Conservation (phyloP, 1,284 basidiomycete species). For the Mycena citricolor region DNA sequence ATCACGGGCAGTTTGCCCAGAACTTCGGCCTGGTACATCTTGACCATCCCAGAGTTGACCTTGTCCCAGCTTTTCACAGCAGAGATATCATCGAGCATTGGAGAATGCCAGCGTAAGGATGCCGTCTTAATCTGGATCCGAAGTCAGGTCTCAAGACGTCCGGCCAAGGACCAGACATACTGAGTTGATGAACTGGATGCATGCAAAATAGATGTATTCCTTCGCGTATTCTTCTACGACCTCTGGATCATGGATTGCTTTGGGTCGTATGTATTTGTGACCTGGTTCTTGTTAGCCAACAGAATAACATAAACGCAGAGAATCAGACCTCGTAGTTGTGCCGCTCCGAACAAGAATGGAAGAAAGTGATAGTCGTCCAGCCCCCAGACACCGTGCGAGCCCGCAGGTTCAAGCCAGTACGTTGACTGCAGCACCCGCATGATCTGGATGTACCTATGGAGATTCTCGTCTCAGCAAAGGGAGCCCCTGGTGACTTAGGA, state of each 20-base stretch:
- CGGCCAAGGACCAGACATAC: slow-evolving; percentile 43
- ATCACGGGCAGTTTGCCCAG: slow-evolving; percentile 94
- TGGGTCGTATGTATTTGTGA: slow-evolving; percentile 89
- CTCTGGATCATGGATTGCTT: slow-evolving; percentile 89
- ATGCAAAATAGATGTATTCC: slow-evolving; percentile 97
- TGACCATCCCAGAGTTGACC: slow-evolving; percentile 96
- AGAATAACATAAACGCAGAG: slow-evolving; percentile 2
- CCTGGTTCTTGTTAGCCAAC: slow-evolving; percentile 40
- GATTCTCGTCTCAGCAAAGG: slow-evolving; percentile 9
- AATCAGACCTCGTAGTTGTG: slow-evolving; percentile 69
- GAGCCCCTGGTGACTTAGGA: not conserved
- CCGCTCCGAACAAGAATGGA: slow-evolving; percentile 89
- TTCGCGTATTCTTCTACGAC: slow-evolving; percentile 91
- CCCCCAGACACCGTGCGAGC: slow-evolving; percentile 98
- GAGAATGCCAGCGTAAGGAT: slow-evolving; percentile 96
- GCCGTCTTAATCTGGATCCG: slow-evolving; percentile 87
- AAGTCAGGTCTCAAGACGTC: not conserved
- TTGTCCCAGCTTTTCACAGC: slow-evolving; percentile 97
- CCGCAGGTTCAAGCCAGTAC: slow-evolving; percentile 98
- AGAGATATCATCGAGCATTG: slow-evolving; percentile 98
- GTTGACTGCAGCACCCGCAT: slow-evolving; percentile 91
- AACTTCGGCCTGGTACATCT: slow-evolving; percentile 97
- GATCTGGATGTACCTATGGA: slow-evolving; percentile 75
- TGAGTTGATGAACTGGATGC: slow-evolving; percentile 96
- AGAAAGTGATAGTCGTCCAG: slow-evolving; percentile 98